A percentile compares a stretch with the other conserved stretches of the same genome.
Evolutionary conservation across 176 grass and related monocot species (phyloP).

Genomic region (Paspalum vaginatum): DNA sequence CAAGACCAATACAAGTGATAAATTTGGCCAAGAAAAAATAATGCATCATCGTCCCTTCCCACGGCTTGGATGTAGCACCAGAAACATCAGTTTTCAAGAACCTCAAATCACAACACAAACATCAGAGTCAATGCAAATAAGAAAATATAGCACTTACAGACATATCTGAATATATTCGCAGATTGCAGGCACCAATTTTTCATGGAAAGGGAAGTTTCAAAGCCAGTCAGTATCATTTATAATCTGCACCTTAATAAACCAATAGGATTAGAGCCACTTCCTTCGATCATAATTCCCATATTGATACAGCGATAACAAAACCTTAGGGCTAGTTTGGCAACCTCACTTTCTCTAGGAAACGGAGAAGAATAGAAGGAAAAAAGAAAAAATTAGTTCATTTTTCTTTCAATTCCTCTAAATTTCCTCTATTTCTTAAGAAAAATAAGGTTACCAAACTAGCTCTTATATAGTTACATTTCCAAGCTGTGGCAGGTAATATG

Average conservation of each 20-base stretch:
- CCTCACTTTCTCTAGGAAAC: too few relatives aligned
- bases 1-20: neutral
- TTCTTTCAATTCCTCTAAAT: too few relatives aligned
- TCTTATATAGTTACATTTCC: too few relatives aligned
- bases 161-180: neutral
- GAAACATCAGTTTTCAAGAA: slow-evolving; percentile 14
- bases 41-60: neutral
- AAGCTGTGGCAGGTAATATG: neutral
- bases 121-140: neutral
- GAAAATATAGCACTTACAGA: neutral
- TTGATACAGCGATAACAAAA: neutral
- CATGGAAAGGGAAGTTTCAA: neutral
- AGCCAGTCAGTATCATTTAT: neutral
- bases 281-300: neutral
- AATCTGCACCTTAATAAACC: neutral
- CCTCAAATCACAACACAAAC: neutral
- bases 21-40: neutral
- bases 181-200: neutral
- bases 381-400: too few relatives aligned
- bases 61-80: neutral
- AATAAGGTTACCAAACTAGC: too few relatives aligned
- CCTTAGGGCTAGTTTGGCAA: too few relatives aligned
- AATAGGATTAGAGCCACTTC: neutral
- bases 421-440: too few relatives aligned
- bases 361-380: too few relatives aligned